phyloP scores from a whole-genome alignment of 345 rosid genomes.

The Heritiera fomes region DNA sequence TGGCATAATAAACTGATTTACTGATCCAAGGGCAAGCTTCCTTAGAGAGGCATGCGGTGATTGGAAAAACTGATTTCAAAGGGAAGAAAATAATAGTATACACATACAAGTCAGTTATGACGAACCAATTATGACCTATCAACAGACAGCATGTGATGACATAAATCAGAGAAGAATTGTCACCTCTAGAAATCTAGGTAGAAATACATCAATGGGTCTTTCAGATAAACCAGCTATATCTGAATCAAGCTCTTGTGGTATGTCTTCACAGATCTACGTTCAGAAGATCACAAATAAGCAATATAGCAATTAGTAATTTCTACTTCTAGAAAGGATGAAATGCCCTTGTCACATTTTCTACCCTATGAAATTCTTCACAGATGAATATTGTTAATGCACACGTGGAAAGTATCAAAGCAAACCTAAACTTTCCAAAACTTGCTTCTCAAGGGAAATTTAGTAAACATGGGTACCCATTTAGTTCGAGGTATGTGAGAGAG shows the following conservation, averaged over 20 bases:
- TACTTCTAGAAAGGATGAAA: background rate
- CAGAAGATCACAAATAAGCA: background rate
- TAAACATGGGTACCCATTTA: background rate
- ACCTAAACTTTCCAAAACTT: background rate
- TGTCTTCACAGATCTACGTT: constrained; percentile 87
- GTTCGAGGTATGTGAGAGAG: background rate
- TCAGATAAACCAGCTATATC: constrained; percentile 88
- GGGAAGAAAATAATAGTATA: constrained; percentile 6
- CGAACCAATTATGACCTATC: background rate
- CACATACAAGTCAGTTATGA: background rate
- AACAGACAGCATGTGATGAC: background rate
- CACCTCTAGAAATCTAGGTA: constrained; percentile 86
- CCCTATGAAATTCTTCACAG: background rate
- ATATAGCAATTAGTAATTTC: background rate
- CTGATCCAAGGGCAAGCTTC: constrained; percentile 82
- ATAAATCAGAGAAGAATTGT: background rate
- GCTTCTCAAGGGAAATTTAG: background rate
- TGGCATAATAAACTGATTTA: constrained; percentile 80
- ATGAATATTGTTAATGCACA: background rate
- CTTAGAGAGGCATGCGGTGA: constrained; percentile 82
- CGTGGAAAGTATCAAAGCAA: background rate
- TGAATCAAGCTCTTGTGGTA: constrained; percentile 81
- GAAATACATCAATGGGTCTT: constrained; percentile 75
- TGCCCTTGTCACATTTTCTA: background rate
- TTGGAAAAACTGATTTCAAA: constrained; percentile 74